A percentile compares a stretch with the other conserved stretches of the same genome.
These are phyloP conservation scores for Zychaea mexicana DNA, from an alignment of 371 early-diverging fungal species.

Conservation along the genomic window DNA sequence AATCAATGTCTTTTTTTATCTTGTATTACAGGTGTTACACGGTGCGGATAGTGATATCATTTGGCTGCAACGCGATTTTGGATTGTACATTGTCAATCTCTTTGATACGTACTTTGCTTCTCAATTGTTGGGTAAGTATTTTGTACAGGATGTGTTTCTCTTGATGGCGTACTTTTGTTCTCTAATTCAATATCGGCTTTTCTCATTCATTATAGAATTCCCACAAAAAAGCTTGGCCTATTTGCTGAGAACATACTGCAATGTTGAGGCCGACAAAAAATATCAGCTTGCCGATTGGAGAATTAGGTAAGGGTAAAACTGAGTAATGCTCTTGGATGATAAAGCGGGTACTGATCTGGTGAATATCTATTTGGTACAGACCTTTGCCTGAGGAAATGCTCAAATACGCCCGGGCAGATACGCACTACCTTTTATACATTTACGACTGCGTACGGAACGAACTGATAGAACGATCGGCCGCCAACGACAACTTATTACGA, in stretches of 20 bases:
- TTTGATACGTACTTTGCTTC: conserved; percentile 98
- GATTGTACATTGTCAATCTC: conserved; percentile 91
- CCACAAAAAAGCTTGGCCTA: conserved; percentile 81
- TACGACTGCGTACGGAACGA: conserved; percentile 91
- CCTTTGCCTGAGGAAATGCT: conserved; percentile 93
- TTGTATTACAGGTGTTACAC: conserved; percentile 69
- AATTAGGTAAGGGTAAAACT: conserved; percentile 58
- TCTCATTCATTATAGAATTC: conserved; percentile 35
- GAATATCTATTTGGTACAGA: conserved; percentile 33
- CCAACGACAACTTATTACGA: conserved; percentile 67
- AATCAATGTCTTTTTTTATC: background rate
- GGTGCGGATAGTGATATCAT: conserved; percentile 96
- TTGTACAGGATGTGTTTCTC: background rate
- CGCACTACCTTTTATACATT: conserved; percentile 94
- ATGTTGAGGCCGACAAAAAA: conserved; percentile 86
- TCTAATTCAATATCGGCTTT: background rate
- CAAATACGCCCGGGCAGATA: conserved; percentile 92
- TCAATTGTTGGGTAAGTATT: conserved; percentile 62
- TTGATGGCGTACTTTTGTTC: background rate
- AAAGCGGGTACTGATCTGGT: too few relatives aligned
- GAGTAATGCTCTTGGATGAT: too few relatives aligned
- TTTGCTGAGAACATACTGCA: conserved; percentile 78
- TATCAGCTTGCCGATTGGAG: conserved; percentile 99
- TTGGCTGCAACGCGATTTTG: conserved; percentile 98
- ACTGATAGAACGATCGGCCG: conserved; percentile 58